These are phyloP conservation scores for Plenodomus lindquistii DNA, from an alignment of 2,329 filamentous ascomycete species.

Conservation along the genomic window DNA sequence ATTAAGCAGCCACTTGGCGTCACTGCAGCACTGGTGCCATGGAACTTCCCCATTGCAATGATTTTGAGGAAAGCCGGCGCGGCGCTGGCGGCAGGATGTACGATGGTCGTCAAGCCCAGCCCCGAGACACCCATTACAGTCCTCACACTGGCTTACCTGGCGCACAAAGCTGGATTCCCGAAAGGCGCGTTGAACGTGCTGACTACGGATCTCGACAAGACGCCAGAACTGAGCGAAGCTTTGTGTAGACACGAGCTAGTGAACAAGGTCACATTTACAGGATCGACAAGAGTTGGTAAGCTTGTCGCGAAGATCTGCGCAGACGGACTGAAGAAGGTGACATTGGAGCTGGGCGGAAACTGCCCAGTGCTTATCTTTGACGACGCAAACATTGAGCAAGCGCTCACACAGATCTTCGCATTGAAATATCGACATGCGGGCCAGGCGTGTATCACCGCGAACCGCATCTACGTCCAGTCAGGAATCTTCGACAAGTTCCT, in stretches of 20 bases:
- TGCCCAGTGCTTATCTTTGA: slow-evolving; percentile 68
- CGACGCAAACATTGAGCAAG: slow-evolving; percentile 64
- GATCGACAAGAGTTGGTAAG: slow-evolving; percentile 63
- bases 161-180: slow-evolving; percentile 53
- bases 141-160: slow-evolving; percentile 44
- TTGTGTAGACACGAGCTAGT: slow-evolving; percentile 62
- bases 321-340: slow-evolving; percentile 66
- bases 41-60: slow-evolving; percentile 74
- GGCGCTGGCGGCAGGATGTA: slow-evolving; percentile 71
- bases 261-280: slow-evolving; percentile 66
- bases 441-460: slow-evolving; percentile 68
- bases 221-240: slow-evolving; percentile 57
- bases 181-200: slow-evolving; percentile 65
- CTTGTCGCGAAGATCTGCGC: slow-evolving; percentile 63
- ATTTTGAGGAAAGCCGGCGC: slow-evolving; percentile 69
- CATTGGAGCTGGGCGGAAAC: slow-evolving; percentile 67
- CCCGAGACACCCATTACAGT: slow-evolving; percentile 47
- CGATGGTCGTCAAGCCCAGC: slow-evolving; percentile 63
- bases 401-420: slow-evolving; percentile 50
- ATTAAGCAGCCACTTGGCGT: slow-evolving; percentile 77
- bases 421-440: slow-evolving; percentile 64
- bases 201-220: slow-evolving; percentile 62
- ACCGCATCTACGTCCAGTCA: slow-evolving; percentile 66
- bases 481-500: slow-evolving; percentile 66
- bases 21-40: slow-evolving; percentile 69